A percentile compares a stretch with the other conserved stretches of the same genome.
phyloP scores from a whole-genome alignment of 148 eudicot genomes.

The Rhododendron williamsianum region DNA sequence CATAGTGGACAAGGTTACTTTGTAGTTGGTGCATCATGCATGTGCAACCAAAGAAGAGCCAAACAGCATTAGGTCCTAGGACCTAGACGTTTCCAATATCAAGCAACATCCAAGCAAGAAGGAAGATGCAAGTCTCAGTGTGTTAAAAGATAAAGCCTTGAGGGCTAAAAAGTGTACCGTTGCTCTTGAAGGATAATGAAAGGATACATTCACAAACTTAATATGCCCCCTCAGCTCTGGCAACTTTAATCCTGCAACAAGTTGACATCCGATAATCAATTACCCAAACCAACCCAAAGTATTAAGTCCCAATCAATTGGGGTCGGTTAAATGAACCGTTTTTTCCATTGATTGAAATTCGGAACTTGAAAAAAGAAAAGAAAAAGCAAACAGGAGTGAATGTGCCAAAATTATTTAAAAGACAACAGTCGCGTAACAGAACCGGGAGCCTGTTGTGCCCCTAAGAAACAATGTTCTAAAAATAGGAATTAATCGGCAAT shows the following conservation, averaged over 20 bases:
- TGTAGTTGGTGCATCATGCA: neutral
- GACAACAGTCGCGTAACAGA: neutral
- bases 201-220: slow-evolving; percentile 70
- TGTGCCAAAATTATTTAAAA: no score
- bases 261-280: neutral
- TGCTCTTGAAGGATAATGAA: slow-evolving; percentile 71
- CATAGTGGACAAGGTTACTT: neutral
- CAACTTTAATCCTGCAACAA: slow-evolving; percentile 64
- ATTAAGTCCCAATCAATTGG: neutral
- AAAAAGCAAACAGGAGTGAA: neutral
- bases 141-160: neutral
- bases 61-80: neutral
- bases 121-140: neutral
- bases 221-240: slow-evolving; percentile 59
- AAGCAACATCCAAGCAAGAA: neutral
- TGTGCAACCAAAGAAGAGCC: neutral
- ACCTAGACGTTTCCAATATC: neutral
- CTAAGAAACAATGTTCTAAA: neutral
- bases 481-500: no score
- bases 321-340: neutral
- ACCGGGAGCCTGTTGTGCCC: neutral
- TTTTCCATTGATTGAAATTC: neutral
- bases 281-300: neutral
- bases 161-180: slow-evolving; percentile 34
- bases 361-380: neutral